Percentiles rank a stretch among this genome's conserved stretches.
These are phyloP conservation scores for Schwanniomyces vanrijiae DNA, from an alignment of 805 yeast genomes.

Conservation along the genomic window DNA sequence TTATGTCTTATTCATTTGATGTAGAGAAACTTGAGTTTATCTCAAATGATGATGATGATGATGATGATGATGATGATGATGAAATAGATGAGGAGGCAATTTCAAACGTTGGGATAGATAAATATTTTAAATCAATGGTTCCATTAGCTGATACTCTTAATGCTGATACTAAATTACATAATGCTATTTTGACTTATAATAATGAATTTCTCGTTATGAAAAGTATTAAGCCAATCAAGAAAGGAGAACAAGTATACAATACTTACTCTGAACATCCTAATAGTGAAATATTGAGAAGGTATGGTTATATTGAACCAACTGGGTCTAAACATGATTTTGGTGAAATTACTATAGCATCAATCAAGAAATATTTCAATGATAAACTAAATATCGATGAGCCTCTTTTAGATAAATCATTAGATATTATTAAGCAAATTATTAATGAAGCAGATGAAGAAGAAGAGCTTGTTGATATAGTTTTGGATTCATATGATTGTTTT, in stretches of 20 bases:
- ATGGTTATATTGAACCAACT: constrained; percentile 81
- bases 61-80: constrained; percentile 22
- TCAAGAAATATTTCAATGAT: constrained; percentile 37
- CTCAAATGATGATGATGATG: constrained; percentile 21
- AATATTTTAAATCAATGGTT: constrained; percentile 77
- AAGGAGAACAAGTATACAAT: constrained; percentile 79
- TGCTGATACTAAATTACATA: constrained; percentile 74
- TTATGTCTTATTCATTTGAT: constrained; percentile 91
- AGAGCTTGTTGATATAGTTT: constrained; percentile 39
- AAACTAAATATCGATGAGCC: constrained; percentile 18
- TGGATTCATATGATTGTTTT: constrained; percentile 66
- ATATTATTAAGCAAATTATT: constrained; percentile 22
- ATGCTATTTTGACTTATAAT: constrained; percentile 66
- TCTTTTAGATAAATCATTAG: constrained; percentile 36
- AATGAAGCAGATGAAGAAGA: constrained; percentile 44
- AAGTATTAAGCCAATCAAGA: constrained; percentile 56
- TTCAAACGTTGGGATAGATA: constrained; percentile 16
- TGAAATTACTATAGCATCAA: constrained; percentile 55
- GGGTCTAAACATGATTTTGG: constrained; percentile 80
- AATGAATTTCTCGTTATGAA: constrained; percentile 63
- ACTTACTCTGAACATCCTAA: constrained; percentile 91
- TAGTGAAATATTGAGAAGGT: constrained; percentile 83
- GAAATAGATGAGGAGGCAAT: constrained; percentile 17
- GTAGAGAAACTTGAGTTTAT: constrained; percentile 40
- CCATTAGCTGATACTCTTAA: constrained; percentile 91